phyloP scores from a whole-genome alignment of 371 early-diverging fungal species.

The Mortierella sp. region DNA sequence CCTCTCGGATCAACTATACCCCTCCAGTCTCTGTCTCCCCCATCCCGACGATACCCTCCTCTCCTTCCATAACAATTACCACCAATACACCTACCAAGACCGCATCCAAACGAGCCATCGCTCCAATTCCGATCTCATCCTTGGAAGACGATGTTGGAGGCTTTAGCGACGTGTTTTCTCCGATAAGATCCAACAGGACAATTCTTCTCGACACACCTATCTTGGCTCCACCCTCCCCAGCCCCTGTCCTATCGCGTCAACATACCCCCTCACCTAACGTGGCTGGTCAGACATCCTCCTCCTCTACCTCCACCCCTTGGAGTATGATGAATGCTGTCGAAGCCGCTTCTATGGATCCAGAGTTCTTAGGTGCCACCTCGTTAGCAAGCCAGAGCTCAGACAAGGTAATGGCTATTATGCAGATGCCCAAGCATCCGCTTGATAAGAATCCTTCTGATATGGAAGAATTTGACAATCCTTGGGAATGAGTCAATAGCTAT shows the following conservation, averaged over 20 bases:
- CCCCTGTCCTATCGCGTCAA: no score
- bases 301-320: slow-evolving; percentile 13
- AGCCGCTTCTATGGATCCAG: slow-evolving; percentile 44
- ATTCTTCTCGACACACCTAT: not conserved
- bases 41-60: not conserved
- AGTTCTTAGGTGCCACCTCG: slow-evolving; percentile 30
- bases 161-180: slow-evolving; percentile 30
- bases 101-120: slow-evolving; percentile 4
- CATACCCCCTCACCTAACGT: not conserved
- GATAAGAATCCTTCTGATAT: slow-evolving; percentile 50
- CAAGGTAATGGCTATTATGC: slow-evolving; percentile 50
- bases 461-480: slow-evolving; percentile 53
- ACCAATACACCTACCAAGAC: slow-evolving; percentile 1
- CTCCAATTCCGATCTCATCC: slow-evolving; percentile 9
- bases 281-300: not conserved
- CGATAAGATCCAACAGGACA: slow-evolving; percentile 3
- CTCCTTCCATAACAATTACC: not conserved
- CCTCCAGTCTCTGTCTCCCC: slow-evolving; percentile 1
- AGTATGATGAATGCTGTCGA: slow-evolving; percentile 42
- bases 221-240: not conserved
- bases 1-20: slow-evolving; percentile 32
- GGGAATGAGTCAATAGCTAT: slow-evolving; percentile 21
- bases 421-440: slow-evolving; percentile 49
- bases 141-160: slow-evolving; percentile 39
- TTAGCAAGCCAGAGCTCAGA: slow-evolving; percentile 19